Conservation (phyloP, 2,329 filamentous ascomycete genomes). For the Fusarium newnesense region DNA sequence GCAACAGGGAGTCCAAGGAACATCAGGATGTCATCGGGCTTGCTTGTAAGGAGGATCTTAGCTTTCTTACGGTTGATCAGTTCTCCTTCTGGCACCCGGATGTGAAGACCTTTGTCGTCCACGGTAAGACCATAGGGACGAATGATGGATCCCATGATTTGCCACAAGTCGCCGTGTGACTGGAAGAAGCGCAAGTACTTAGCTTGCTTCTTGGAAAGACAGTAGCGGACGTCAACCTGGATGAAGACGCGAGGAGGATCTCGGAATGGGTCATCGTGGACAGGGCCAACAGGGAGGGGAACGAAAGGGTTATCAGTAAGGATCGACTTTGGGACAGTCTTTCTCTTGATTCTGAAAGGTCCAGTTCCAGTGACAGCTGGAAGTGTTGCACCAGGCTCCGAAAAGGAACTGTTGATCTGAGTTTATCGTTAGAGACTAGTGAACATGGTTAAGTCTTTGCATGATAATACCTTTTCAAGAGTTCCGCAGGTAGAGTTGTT, state of each 20-base stretch:
- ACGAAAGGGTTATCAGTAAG: neutral
- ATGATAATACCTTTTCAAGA: neutral
- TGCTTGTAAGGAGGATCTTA: slow-evolving; percentile 68
- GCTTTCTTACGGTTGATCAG: slow-evolving; percentile 63
- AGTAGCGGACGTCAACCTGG: slow-evolving; percentile 76
- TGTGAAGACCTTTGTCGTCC: slow-evolving; percentile 70
- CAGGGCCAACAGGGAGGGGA: neutral
- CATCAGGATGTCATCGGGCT: slow-evolving; percentile 64
- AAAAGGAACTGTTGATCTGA: neutral
- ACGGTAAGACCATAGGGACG: slow-evolving; percentile 73
- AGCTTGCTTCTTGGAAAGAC: slow-evolving; percentile 52
- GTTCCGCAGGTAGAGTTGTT: neutral
- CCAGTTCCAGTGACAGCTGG: neutral
- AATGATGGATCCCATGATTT: slow-evolving; percentile 70
- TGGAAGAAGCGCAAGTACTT: slow-evolving; percentile 75
- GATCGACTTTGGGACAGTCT: neutral
- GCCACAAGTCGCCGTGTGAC: slow-evolving; percentile 78
- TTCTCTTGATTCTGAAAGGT: neutral
- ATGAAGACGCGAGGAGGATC: slow-evolving; percentile 54
- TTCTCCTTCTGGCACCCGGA: slow-evolving; percentile 78
- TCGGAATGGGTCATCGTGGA: slow-evolving; percentile 43
- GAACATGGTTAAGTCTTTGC: too few relatives aligned
- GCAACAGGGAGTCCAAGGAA: slow-evolving; percentile 70
- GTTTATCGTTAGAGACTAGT: neutral
- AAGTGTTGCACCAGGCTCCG: neutral